Percentiles rank a stretch among this genome's conserved stretches.
phyloP scores from a whole-genome alignment of 805 yeast genomes.

The Priceomyces melissophilus region DNA sequence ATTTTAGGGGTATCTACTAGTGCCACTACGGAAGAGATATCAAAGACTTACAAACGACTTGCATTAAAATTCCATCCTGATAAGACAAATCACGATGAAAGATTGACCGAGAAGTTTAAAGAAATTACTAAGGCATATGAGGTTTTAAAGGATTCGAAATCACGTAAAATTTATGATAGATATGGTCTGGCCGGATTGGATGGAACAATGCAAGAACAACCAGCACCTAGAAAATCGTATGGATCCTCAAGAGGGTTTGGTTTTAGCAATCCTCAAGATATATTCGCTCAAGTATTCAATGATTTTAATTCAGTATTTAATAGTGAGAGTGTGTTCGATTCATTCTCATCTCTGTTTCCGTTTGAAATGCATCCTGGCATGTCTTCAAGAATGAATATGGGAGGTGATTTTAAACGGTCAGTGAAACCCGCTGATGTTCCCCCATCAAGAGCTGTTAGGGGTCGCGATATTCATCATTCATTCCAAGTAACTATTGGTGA shows the following conservation, averaged over 20 bases:
- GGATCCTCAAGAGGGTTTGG: not conserved
- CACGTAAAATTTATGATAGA: constrained; percentile 49
- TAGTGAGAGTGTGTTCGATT: constrained; percentile 8
- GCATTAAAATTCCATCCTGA: constrained; percentile 65
- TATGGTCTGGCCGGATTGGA: constrained; percentile 48
- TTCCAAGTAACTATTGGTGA: constrained; percentile 53
- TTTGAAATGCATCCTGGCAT: constrained; percentile 6
- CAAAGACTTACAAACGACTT: constrained; percentile 31
- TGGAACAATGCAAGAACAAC: constrained; percentile 15
- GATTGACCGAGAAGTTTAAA: constrained; percentile 53
- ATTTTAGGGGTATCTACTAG: constrained; percentile 26
- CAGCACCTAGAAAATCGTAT: constrained; percentile 5
- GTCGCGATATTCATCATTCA: constrained; percentile 56
- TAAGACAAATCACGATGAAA: constrained; percentile 49
- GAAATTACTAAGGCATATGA: constrained; percentile 67
- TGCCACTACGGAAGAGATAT: constrained; percentile 36
- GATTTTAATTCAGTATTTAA: constrained; percentile 29
- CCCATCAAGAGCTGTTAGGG: constrained; percentile 23
- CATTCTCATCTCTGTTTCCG: constrained; percentile 6
- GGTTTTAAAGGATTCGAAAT: constrained; percentile 45
- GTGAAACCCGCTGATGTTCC: constrained; percentile 20
- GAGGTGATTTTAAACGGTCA: constrained; percentile 9
- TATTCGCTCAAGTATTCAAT: constrained; percentile 36
- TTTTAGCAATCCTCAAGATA: constrained; percentile 17
- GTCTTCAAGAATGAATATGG: constrained; percentile 1